Conservation (phyloP, 257 asterid genomes). For the Solanum lycopersicoides region DNA sequence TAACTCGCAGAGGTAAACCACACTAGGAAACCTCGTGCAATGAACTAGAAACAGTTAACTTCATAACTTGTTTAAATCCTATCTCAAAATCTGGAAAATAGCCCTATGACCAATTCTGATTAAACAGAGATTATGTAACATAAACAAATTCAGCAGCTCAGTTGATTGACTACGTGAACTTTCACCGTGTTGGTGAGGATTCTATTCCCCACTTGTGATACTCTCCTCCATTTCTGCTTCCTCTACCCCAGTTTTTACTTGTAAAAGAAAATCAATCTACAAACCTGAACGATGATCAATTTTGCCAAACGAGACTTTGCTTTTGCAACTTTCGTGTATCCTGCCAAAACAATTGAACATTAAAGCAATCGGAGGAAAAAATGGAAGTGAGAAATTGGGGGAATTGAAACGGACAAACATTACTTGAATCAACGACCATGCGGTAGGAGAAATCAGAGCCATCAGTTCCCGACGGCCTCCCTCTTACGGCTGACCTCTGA, state of each 20-base stretch:
- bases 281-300: conserved; percentile 58
- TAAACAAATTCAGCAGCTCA: background rate
- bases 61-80: background rate
- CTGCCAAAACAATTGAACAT: conserved; percentile 13
- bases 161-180: too few species aligned
- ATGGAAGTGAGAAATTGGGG: background rate
- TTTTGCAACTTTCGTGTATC: conserved; percentile 61
- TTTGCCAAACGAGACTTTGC: conserved; percentile 57
- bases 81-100: background rate
- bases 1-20: too few species aligned
- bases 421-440: conserved; percentile 92
- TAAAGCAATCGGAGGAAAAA: background rate
- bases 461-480: conserved; percentile 90
- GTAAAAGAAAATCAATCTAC: background rate
- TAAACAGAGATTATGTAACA: background rate
- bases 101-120: background rate
- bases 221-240: too few species aligned
- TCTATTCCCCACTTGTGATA: too few species aligned
- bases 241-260: background rate
- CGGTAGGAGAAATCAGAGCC: conserved; percentile 92
- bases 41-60: background rate
- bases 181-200: too few species aligned
- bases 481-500: background rate
- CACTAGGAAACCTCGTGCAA: background rate
- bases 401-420: background rate